Percentiles rank a stretch among this genome's conserved stretches.
phyloP scores from a whole-genome alignment of 2,329 filamentous ascomycete species.

The Thermothelomyces thermophilus region DNA sequence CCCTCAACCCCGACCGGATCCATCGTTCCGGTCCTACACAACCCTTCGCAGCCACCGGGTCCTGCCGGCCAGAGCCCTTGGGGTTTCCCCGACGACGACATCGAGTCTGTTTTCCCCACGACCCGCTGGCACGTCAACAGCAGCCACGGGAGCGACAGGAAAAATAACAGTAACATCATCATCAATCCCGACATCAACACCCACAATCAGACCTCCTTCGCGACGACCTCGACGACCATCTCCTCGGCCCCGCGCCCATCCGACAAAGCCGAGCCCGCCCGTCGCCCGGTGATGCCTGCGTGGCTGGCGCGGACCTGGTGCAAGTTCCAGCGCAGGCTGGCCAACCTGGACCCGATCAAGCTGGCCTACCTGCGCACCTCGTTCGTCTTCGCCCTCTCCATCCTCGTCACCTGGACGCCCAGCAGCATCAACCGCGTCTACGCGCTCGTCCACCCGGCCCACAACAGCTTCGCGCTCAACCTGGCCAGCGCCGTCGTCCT shows the following conservation, averaged over 20 bases:
- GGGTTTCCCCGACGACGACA: slow-evolving; percentile 2
- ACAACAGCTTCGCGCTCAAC: slow-evolving; percentile 57
- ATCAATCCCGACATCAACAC: not conserved
- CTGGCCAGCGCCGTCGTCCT: slow-evolving; percentile 65
- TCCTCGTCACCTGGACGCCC: slow-evolving; percentile 56
- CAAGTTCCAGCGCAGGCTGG: slow-evolving; percentile 31
- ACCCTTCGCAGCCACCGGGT: not conserved
- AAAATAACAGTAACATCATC: too few species aligned
- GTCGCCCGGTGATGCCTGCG: too few species aligned
- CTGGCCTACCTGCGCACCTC: slow-evolving; percentile 55
- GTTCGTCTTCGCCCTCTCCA: slow-evolving; percentile 54
- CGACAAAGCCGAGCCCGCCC: not conserved
- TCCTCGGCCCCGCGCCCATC: slow-evolving; percentile 20
- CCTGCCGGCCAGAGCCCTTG: slow-evolving; percentile 2
- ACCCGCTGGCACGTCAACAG: not conserved
- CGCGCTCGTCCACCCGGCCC: slow-evolving; percentile 50
- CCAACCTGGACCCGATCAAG: slow-evolving; percentile 50
- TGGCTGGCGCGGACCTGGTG: slow-evolving; percentile 4
- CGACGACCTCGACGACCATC: slow-evolving; percentile 21
- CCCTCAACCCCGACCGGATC: slow-evolving; percentile 19
- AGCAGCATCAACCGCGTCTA: slow-evolving; percentile 71
- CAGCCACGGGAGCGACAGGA: not conserved
- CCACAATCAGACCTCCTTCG: slow-evolving; percentile 13
- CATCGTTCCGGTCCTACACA: slow-evolving; percentile 21
- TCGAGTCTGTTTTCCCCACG: slow-evolving; percentile 4